Conservation (phyloP, 139 green algal genomes). For the Chlamydomonas sp. region DNA sequence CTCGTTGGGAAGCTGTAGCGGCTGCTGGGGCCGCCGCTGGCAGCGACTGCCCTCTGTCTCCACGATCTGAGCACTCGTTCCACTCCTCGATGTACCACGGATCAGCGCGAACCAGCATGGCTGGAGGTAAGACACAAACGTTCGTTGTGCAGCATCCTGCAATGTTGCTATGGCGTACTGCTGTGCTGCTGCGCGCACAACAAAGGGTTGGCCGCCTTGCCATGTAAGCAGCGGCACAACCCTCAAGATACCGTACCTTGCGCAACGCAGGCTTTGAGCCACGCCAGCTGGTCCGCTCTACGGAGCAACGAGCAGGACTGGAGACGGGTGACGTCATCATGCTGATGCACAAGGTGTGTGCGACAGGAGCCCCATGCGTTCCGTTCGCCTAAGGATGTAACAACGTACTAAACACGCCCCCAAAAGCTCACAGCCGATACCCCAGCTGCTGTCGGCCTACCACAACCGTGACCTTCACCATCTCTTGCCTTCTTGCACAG, state of each 20-base stretch:
- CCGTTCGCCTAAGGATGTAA: too few species aligned
- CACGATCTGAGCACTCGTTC: conserved; percentile 8
- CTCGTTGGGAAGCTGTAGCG: not conserved
- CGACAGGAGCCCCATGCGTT: too few species aligned
- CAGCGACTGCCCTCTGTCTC: not conserved
- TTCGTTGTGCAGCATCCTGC: not conserved
- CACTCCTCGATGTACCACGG: conserved; percentile 12
- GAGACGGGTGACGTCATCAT: conserved; percentile 40
- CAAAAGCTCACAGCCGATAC: not conserved
- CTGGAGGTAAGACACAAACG: not conserved
- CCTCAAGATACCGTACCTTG: not conserved
- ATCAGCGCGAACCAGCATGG: conserved; percentile 1
- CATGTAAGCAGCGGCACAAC: not conserved
- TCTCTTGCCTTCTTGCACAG: not conserved
- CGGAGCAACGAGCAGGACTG: not conserved
- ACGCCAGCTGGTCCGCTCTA: conserved; percentile 1
- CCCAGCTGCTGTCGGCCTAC: not conserved
- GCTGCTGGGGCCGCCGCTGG: not conserved
- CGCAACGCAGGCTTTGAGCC: not conserved
- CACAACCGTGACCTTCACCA: not conserved
- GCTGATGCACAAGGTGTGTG: conserved; percentile 28
- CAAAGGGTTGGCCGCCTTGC: not conserved
- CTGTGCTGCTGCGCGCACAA: not conserved
- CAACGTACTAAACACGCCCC: too few species aligned
- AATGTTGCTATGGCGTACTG: not conserved